Evolutionary conservation across 768 basidiomycete genomes (phyloP), one percentile per base, ranked within the genome.

Genomic region (Cubamyces sp.): DNA sequence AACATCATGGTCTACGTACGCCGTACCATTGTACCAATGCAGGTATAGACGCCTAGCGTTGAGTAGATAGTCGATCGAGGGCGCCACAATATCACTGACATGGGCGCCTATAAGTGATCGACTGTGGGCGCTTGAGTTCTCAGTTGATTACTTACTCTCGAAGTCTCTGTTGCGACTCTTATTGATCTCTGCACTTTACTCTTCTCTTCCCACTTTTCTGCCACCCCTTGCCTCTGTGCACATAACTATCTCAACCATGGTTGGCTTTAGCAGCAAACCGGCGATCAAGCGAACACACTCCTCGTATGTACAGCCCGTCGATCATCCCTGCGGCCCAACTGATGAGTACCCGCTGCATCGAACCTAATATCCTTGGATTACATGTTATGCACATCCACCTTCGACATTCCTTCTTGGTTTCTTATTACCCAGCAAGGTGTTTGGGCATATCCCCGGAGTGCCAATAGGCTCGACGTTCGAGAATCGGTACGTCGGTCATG

Each of bases 381-480:
- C 18, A 39, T 41, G 18, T 40, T 37, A 26, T 47, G 47, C 55
- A 21, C 46, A 56, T 48, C 19, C 40, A 49, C 15, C 25, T 14
- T 50, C 39, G 15, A 14, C 19, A 6, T 53, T 30, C n/a, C 8
- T 25, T 4, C n/a, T 16, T 18, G 30, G 3, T 45, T 25, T n/a
- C 0, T 3, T 21, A 3, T 19, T 3, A 11, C 5, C 25, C 28
- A 64, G 62, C 0, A 54, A 48, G 21, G 53, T 54, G 14, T 64
- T 64, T n/a, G 62, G 62, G 1, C 47, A 59, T 42, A 64, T 64
- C 5, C 47, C 52, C 19, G 57, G 54, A 11, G 57, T 64, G 3
- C 62, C 62, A 5, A 48, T 64, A 3, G 53, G 53, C 37, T 64
- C 62, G 1, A 64, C 62, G 1, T 64, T 64, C 18, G 57, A 59